A percentile compares a stretch with the other conserved stretches of the same genome.
phyloP scores from a whole-genome alignment of 2,329 filamentous ascomycete genomes.

The Fusarium paranaense region DNA sequence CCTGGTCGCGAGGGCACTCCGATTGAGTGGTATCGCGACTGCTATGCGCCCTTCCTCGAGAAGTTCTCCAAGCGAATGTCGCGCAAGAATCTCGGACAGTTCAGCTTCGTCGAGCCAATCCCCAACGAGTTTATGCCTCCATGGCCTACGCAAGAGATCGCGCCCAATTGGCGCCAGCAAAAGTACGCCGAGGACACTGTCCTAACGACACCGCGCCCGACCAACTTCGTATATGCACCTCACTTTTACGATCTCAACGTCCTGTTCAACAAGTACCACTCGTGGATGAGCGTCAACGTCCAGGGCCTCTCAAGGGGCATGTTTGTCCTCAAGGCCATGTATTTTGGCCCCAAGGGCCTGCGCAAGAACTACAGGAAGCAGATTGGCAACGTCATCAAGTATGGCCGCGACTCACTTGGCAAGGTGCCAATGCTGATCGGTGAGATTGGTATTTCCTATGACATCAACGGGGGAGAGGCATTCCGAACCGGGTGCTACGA shows the following conservation, averaged over 20 bases:
- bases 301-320: slow-evolving; percentile 54
- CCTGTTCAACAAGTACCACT: slow-evolving; percentile 51
- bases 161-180: slow-evolving; percentile 23
- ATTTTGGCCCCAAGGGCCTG: slow-evolving; percentile 53
- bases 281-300: slow-evolving; percentile 54
- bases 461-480: slow-evolving; percentile 52
- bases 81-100: slow-evolving; percentile 42
- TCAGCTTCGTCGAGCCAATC: slow-evolving; percentile 55
- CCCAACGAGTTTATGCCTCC: slow-evolving; percentile 56
- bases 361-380: slow-evolving; percentile 54
- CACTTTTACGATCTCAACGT: slow-evolving; percentile 59
- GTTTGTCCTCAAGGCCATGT: slow-evolving; percentile 55
- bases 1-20: slow-evolving; percentile 49
- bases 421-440: slow-evolving; percentile 53
- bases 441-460: slow-evolving; percentile 55
- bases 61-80: slow-evolving; percentile 51
- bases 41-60: slow-evolving; percentile 54
- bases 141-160: slow-evolving; percentile 43
- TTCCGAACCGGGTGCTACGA: slow-evolving; percentile 54
- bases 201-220: slow-evolving; percentile 43
- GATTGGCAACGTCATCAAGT: slow-evolving; percentile 50
- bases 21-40: slow-evolving; percentile 57
- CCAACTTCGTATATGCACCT: slow-evolving; percentile 54
- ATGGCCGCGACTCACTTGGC: slow-evolving; percentile 49
- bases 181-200: slow-evolving; percentile 45